These are phyloP conservation scores for Leucaena leucocephala DNA, from an alignment of 306 rosid species.

Conservation along the genomic window DNA sequence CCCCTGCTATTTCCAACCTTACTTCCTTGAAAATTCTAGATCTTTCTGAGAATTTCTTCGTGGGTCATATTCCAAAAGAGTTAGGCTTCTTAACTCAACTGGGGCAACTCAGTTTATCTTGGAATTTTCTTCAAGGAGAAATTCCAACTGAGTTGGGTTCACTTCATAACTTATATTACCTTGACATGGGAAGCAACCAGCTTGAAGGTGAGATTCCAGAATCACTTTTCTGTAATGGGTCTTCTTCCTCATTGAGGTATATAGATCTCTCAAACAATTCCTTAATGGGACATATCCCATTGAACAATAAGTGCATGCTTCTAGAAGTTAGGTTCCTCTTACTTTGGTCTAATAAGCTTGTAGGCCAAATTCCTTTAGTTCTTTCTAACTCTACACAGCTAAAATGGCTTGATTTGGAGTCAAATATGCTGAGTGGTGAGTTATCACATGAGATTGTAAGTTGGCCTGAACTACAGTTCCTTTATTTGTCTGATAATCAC, in stretches of 20 bases:
- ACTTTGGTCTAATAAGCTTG: slow-evolving; percentile 82
- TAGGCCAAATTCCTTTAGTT: slow-evolving; percentile 66
- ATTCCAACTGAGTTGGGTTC: slow-evolving; percentile 70
- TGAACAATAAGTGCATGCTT: slow-evolving; percentile 57
- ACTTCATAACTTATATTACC: slow-evolving; percentile 64
- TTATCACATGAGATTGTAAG: slow-evolving; percentile 61
- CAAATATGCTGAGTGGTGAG: slow-evolving; percentile 70
- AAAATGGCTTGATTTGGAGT: slow-evolving; percentile 86
- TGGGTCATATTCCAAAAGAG: slow-evolving; percentile 74
- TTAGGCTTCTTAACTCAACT: slow-evolving; percentile 62
- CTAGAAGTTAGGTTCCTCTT: slow-evolving; percentile 63
- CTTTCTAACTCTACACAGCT: slow-evolving; percentile 74
- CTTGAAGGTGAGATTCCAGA: slow-evolving; percentile 69
- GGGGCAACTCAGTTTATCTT: slow-evolving; percentile 62
- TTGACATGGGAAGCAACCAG: slow-evolving; percentile 72
- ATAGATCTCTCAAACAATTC: slow-evolving; percentile 85
- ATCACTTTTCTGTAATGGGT: slow-evolving; percentile 71
- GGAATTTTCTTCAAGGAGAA: slow-evolving; percentile 61
- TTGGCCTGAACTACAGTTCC: slow-evolving; percentile 67
- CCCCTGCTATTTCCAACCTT: slow-evolving; percentile 71
- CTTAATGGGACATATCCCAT: slow-evolving; percentile 64
- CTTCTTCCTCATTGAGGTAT: slow-evolving; percentile 59
- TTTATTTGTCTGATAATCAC: slow-evolving; percentile 73
- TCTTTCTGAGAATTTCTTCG: slow-evolving; percentile 68
- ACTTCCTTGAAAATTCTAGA: slow-evolving; percentile 75